Evolutionary conservation across 2,329 filamentous ascomycete species (phyloP), one percentile per base, ranked within the genome.

Genomic region (Colletotrichum acutatum): DNA sequence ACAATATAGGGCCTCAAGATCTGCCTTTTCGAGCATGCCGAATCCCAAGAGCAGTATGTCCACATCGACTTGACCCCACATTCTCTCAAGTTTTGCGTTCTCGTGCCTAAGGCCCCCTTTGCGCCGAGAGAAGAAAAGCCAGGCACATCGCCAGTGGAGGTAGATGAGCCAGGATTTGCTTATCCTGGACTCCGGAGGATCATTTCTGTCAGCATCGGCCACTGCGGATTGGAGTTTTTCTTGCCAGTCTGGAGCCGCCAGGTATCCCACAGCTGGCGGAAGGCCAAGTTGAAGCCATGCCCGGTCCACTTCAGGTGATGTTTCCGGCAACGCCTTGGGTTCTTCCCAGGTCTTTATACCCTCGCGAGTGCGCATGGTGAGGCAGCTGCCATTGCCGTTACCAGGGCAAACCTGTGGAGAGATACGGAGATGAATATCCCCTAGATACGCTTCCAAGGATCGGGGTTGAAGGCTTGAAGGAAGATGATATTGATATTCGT

Each of bases 61-160:
- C 26, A 52, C 62, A 5, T 34, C 52, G 24, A 65, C 24, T 3
- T 57, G 37, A 7, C 62, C 62, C 62, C 62, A 56, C 62, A 65
- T 65, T 52, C 53, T 65, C 34, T 57, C 22, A 32, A 65, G 62
- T 11, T 52, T 52, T n/a, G 53, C 62, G 62, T 14, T 16, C 22
- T 56, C 22, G 19, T 56, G 53, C 24, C 62, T n/a, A 46, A 64
- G 30, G 24, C 62, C 49, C 11, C 53, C 53, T 34, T 12, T 28
- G 30, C 42, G 30, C 22, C 42, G 22, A 32, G 49, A 65, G 52
- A 65, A 65, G 30, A 65, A 53, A 56, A 57, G 52, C 62, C 62
- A 65, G 5, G 62, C 52, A 4, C 54, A 65, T 19, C 62, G 52
- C 62, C 62, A 65, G 62, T 22, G 4, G 14, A 65, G 12, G 24